Base-by-base conservation (phyloP, 2,329 filamentous ascomycete genomes). In the Aaosphaeria arxii region DNA sequence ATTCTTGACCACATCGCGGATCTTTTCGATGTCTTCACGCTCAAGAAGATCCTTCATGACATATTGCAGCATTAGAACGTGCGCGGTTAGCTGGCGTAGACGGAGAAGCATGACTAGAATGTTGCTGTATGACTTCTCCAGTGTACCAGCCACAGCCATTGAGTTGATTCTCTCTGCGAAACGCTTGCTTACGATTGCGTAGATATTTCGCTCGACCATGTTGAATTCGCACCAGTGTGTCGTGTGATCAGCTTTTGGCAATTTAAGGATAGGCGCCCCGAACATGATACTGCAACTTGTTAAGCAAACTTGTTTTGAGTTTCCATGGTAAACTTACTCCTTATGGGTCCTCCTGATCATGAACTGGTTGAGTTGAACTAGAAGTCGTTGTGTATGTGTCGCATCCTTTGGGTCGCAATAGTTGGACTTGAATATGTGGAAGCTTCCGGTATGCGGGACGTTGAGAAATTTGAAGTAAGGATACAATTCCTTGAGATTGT, bases 301-400 rank as follows among this genome's bases (percentile, higher is more conserved):
- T 47, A 36, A n/a, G 0, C 17, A 24, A 24, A 24, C 17, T 24
- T 24, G 17, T 24, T 24, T 24, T 24, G 17, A 24, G 17, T 24
- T 24, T 24, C 17, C 17, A 24, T 24, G 17, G 17, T 24, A 24
- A 24, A 43, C 46, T 49, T 46, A 63, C 73, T 81, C 78, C 1
- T 65, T 63, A 60, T 84, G 80, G 0, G 80, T 83, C 5, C 80
- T 72, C 5, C 81, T 71, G 11, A 81, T 72, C 75, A 84, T 80
- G 45, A 80, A 74, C 49, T 66, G 71, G 1, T 62, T 57, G 0
- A 77, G 60, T 5, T 72, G 67, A 1, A 65, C 61, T 2, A 68
- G 54, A 0, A 77, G 61, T 4, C 69, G 65, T 35, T 70, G 63
- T 0, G 54, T 53, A 11, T 62, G 64, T 5, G 71, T 66, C 0